Conservation (phyloP, 257 asterid species). For the Striga asiatica region DNA sequence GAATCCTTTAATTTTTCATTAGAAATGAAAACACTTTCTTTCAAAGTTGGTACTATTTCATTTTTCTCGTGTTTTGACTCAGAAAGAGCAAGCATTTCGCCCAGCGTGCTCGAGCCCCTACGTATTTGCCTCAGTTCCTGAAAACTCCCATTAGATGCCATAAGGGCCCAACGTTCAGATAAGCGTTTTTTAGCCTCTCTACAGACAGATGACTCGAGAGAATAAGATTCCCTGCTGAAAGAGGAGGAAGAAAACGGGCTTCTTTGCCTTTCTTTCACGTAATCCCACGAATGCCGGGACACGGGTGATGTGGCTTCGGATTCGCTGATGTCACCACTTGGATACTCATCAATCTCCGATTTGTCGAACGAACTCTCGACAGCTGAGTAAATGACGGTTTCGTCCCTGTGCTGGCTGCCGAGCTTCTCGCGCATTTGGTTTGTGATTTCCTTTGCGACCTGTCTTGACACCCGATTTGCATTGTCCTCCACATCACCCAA, state of each 20-base stretch:
- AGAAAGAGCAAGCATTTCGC: slow-evolving; percentile 97
- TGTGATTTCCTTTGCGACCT: slow-evolving; percentile 70
- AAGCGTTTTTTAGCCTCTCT: slow-evolving; percentile 96
- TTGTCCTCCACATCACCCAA: slow-evolving; percentile 43
- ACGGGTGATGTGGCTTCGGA: slow-evolving; percentile 79
- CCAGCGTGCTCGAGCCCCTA: slow-evolving; percentile 83
- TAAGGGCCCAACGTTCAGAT: slow-evolving; percentile 93
- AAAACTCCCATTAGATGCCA: slow-evolving; percentile 59
- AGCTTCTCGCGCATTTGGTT: slow-evolving; percentile 62
- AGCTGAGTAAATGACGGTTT: slow-evolving; percentile 48
- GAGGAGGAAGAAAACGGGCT: slow-evolving; percentile 80
- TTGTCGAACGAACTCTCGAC: slow-evolving; percentile 83
- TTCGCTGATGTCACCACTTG: slow-evolving; percentile 60
- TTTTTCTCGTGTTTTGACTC: slow-evolving; percentile 68
- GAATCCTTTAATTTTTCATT: slow-evolving; percentile 31
- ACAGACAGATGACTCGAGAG: slow-evolving; percentile 89
- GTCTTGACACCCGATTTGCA: slow-evolving; percentile 63
- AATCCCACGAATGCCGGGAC: slow-evolving; percentile 94
- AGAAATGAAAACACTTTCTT: slow-evolving; percentile 24
- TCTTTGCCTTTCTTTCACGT: slow-evolving; percentile 54
- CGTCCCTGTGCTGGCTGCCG: slow-evolving; percentile 47
- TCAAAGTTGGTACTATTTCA: slow-evolving; percentile 22
- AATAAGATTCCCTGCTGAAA: slow-evolving; percentile 72
- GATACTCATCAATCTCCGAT: slow-evolving; percentile 69
- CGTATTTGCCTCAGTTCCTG: slow-evolving; percentile 57